Evolutionary conservation across 2,329 filamentous ascomycete species (phyloP).

Genomic region (Acrodontium crateriforme): DNA sequence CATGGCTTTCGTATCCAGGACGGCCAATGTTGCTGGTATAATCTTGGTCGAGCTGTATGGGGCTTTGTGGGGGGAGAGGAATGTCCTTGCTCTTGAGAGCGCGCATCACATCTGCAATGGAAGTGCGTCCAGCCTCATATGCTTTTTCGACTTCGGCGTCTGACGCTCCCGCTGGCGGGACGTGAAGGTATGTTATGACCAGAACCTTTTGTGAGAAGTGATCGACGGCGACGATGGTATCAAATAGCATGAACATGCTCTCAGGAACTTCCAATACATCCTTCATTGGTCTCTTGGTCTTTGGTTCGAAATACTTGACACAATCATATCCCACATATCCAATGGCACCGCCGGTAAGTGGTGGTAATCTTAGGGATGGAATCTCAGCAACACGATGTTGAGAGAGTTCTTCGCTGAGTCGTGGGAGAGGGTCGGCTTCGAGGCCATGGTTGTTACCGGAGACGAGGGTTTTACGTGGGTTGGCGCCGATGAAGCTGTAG

Average conservation of each 20-base stretch:
- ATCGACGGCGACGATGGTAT: slow-evolving; percentile 88
- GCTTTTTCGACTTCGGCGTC: slow-evolving; percentile 45
- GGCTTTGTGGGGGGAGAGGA: slow-evolving; percentile 50
- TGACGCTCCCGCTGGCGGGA: slow-evolving; percentile 33
- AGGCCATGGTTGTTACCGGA: slow-evolving; percentile 80
- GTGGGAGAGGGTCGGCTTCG: slow-evolving; percentile 69
- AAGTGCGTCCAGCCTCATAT: slow-evolving; percentile 54
- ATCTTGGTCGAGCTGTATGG: slow-evolving; percentile 58
- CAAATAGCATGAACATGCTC: slow-evolving; percentile 91
- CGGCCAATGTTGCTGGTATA: slow-evolving; percentile 88
- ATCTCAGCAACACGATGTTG: slow-evolving; percentile 69
- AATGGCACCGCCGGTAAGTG: slow-evolving; percentile 80
- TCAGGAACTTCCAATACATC: slow-evolving; percentile 84
- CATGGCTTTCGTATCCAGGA: slow-evolving; percentile 80
- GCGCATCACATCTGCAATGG: slow-evolving; percentile 53
- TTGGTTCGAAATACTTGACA: slow-evolving; percentile 93
- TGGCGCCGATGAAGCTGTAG: slow-evolving; percentile 88
- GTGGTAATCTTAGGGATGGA: slow-evolving; percentile 68
- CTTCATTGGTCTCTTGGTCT: slow-evolving; percentile 71
- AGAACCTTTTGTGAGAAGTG: slow-evolving; percentile 88
- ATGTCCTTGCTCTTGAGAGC: slow-evolving; percentile 62
- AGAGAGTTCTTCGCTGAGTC: slow-evolving; percentile 66
- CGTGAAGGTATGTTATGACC: slow-evolving; percentile 77
- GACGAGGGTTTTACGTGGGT: slow-evolving; percentile 63
- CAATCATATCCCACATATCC: slow-evolving; percentile 98